Evolutionary conservation across 2,329 filamentous ascomycete species (phyloP), one percentile per base, ranked within the genome.

Genomic region (Bipolaris bicolor): DNA sequence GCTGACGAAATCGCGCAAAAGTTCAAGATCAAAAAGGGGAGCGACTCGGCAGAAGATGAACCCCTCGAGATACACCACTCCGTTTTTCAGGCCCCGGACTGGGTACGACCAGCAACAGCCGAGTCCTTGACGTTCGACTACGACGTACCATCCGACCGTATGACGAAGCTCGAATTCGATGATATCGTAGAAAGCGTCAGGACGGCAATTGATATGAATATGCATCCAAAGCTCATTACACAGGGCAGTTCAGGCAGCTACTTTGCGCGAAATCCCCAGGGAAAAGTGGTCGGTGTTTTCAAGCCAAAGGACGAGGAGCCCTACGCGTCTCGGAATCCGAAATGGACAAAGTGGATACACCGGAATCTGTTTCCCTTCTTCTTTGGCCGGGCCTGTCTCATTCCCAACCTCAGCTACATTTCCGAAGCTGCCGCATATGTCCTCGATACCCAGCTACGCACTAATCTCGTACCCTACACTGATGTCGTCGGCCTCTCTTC

Each of bases 281-380:
- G 95, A 49, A 97, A 96, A 80, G 91, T 97, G 15, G 92, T 99
- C 3, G 95, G 93, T 34, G 95, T 99, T 4, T 99, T 99, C 80
- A 99, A 99, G 77, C 95, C 95, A 40, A 99, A 99, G 79, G 95
- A 99, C 68, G 95, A 99, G 79, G 96, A 99, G 77, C 95, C 95
- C 0, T 99, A 97, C 73, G 95, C 95, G 1, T 95, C 91, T 31
- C 90, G 92, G 66, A 99, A 99, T 73, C 95, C 95, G 5, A 99
- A 99, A 76, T 98, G 94, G 94, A 98, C 96, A 68, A 99, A 99
- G 79, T 99, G 95, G 95, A 93, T 99, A 80, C 95, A 99, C 77
- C 85, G 95, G 63, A 99, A 99, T 75, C 76, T 99, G 63, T 98
- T 99, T 68, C 95, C 95, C 7, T 99, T 96, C 79, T 97, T 91